Conservation (phyloP, 1,284 basidiomycete genomes). For the Malassezia pachydermatis region DNA sequence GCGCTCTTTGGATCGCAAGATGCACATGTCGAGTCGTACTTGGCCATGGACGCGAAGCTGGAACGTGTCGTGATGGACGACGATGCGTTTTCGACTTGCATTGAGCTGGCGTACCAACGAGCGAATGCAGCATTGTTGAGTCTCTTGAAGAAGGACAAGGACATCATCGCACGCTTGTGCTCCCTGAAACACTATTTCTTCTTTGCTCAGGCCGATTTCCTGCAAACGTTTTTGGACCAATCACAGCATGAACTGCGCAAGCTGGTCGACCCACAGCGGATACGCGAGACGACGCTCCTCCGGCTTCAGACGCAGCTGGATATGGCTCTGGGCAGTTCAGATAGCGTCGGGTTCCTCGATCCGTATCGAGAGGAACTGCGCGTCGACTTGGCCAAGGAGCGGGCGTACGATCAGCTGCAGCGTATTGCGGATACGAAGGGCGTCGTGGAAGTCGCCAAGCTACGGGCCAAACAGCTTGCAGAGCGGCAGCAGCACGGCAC, state of each 20-base stretch:
- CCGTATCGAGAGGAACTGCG: slow-evolving; percentile 43
- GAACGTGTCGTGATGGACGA: slow-evolving; percentile 38
- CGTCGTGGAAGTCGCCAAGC: slow-evolving; percentile 44
- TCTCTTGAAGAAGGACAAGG: slow-evolving; percentile 39
- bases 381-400: slow-evolving; percentile 41
- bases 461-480: slow-evolving; percentile 27
- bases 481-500: slow-evolving; percentile 51
- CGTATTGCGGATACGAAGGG: slow-evolving; percentile 46
- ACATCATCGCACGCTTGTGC: slow-evolving; percentile 37
- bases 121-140: slow-evolving; percentile 42
- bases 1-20: slow-evolving; percentile 17
- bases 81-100: slow-evolving; percentile 35
- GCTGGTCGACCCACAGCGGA: slow-evolving; percentile 33
- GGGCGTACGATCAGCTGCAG: slow-evolving; percentile 44
- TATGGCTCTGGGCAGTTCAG: slow-evolving; percentile 40
- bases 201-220: slow-evolving; percentile 41
- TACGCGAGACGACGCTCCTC: slow-evolving; percentile 51
- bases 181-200: slow-evolving; percentile 47
- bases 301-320: slow-evolving; percentile 45
- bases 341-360: slow-evolving; percentile 40
- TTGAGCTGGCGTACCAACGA: slow-evolving; percentile 41
- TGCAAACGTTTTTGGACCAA: slow-evolving; percentile 43
- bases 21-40: slow-evolving; percentile 7
- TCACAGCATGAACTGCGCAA: slow-evolving; percentile 40
- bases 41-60: slow-evolving; percentile 4